Percentiles rank a stretch among this genome's conserved stretches.
These are phyloP conservation scores for Calonectria multiphialidica DNA, from an alignment of 2,329 filamentous ascomycete genomes.

Conservation along the genomic window DNA sequence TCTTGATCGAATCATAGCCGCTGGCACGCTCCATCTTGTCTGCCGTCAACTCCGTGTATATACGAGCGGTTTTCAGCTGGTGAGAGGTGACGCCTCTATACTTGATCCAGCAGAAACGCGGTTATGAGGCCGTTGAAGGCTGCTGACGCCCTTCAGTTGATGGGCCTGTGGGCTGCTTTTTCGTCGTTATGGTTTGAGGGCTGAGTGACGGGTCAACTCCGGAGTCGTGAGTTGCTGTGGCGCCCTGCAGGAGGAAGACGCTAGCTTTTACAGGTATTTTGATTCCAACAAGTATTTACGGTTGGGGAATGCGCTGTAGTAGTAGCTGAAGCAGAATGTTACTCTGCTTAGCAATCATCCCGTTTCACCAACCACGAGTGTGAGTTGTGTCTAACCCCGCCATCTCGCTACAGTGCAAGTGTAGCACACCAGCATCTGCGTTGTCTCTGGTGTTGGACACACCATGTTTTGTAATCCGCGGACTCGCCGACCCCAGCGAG, in stretches of 20 bases:
- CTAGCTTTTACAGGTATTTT: not conserved
- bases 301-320: not conserved
- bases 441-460: not conserved
- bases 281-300: not conserved
- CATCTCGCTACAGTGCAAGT: not conserved
- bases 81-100: not conserved
- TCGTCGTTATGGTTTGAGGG: not conserved
- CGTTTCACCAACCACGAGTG: not conserved
- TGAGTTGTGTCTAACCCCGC: not conserved
- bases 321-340: not conserved
- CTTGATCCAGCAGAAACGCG: not conserved
- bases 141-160: not conserved
- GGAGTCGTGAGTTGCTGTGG: not conserved
- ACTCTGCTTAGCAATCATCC: conserved; percentile 5
- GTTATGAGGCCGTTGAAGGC: not conserved
- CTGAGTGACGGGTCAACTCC: not conserved
- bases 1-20: conserved; percentile 4
- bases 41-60: not conserved
- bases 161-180: not conserved
- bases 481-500: not conserved
- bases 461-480: not conserved
- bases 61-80: not conserved
- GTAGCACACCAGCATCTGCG: not conserved
- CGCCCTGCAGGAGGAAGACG: not conserved
- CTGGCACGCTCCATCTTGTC: conserved; percentile 1